Evolutionary conservation across 495 filamentous ascomycete species (phyloP), one percentile per base, ranked within the genome.

Genomic region (Baudoinia panamericana): DNA sequence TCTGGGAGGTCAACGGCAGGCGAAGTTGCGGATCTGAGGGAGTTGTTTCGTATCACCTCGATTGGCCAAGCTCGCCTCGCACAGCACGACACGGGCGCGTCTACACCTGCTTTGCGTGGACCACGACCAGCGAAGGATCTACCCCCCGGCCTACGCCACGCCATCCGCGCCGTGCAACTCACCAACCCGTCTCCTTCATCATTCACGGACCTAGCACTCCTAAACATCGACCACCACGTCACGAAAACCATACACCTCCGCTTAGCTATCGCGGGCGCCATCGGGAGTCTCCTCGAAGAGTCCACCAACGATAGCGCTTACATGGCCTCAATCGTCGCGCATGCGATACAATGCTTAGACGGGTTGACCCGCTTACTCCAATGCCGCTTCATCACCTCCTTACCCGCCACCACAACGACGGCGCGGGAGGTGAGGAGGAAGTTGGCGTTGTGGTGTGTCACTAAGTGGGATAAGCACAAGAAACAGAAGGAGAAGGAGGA

Each of bases 191-290:
- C n/a, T n/a, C n/a, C n/a, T n/a, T n/a, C n/a, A n/a, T n/a, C n/a
- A n/a, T n/a, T n/a, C 19, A 21, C 18, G 9, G 32, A 44, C 8
- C 36, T 46, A 3, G 20, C 28, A 3, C 24, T 39, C n/a, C 26
- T 29, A 1, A 26, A 32, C 13, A 41, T 35, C 4, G 44, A 47
- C 37, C 29, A 33, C 8, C 17, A 41, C 22, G 36, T 47, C 18
- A 15, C 10, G 6, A 10, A 18, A 21, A 30, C 40, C 30, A 22
- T 25, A 2, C 26, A 17, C 3, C 17, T 41, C 20, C 36, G 32
- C 22, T 6, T 17, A 15, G 18, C 17, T 5, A 35, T 47, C 4
- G 11, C 35, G 13, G 18, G 41, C 27, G 16, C 6, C 31, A 47
- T 47, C 24, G 36, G 41, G 10, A n/a, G 17, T 3, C 16, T 46